A percentile compares a stretch with the other conserved stretches of the same genome.
Evolutionary conservation across 345 rosid species (phyloP).

Genomic region (Angophora floribunda): DNA sequence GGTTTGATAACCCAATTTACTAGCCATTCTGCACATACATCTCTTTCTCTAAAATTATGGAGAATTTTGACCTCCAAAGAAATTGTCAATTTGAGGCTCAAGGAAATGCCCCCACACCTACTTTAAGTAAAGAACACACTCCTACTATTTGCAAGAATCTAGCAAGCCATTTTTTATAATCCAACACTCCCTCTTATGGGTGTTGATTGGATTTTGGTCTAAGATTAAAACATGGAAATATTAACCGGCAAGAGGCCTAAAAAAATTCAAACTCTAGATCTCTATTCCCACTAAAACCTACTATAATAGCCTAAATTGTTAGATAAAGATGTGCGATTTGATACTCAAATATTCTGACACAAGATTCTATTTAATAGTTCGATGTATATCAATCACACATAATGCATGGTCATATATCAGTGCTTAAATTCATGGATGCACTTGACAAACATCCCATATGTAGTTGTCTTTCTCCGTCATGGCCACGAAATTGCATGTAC

Average conservation of each 20-base stretch:
- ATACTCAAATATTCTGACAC: background rate
- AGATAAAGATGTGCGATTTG: background rate
- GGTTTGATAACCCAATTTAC: background rate
- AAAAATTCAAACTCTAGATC: background rate
- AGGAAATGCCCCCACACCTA: background rate
- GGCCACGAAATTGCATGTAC: background rate
- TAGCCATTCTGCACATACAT: background rate
- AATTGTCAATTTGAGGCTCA: background rate
- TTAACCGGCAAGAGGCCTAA: background rate
- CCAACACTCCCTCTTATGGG: background rate
- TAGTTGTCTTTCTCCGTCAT: background rate
- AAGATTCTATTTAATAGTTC: background rate
- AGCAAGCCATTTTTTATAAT: background rate
- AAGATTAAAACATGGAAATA: background rate
- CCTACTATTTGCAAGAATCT: background rate
- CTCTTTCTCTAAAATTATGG: background rate
- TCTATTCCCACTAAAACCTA: background rate
- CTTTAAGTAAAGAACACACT: background rate
- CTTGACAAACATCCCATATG: background rate
- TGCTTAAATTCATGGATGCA: background rate
- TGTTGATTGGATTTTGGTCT: background rate
- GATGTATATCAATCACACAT: background rate
- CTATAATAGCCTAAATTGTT: background rate
- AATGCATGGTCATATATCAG: background rate
- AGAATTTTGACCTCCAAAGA: background rate